Base-by-base conservation (phyloP, 306 rosid genomes). In the Cicer pinnatifidum region DNA sequence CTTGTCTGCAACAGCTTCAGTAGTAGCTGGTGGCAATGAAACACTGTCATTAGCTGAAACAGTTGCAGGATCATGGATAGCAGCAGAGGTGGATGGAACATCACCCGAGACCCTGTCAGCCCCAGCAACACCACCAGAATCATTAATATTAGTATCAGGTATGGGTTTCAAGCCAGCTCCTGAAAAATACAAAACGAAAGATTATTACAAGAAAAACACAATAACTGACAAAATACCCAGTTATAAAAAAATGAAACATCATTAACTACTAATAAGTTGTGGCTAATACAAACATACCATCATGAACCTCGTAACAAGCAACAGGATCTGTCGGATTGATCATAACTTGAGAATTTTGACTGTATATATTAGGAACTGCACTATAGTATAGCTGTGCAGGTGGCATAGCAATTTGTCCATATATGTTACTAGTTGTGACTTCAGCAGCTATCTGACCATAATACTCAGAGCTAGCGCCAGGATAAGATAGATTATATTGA, bases 371-470 rank as follows among this genome's bases (percentile, higher is more conserved):
- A 28, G 96, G 88, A 82, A 85, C 83, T 45, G 88, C 85, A 72
- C 75, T 80, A 77, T 91, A 90, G 84, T 85, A 95, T 75, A 87
- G 62, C 78, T 89, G 91, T 48, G 87, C 71, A 43, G 77, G 90
- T 20, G 88, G 85, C 76, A 89, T 69, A 16, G 83, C 81, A 79
- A 85, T 78, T 53, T 85, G 90, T 71, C 87, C 95, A 82, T 87
- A 91, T 66, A 88, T 72, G 66, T 79, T 87, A 74, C 69, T 73
- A 56, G 65, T 71, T 13, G 86, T 76, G 33, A 84, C 82, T 73
- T 86, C 92, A 46, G 85, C 3, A 61, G 82, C 83, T 16, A 88
- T 20, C 66, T 86, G 91, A 10, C 88, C 92, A 70, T 90, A 90
- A 84, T 88, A 93, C 62, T 83, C 88, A 63, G 83, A 82, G 74